Evolutionary conservation across 1,284 basidiomycete genomes (phyloP), one percentile per base, ranked within the genome.

Genomic region (Malassezia yamatoensis): DNA sequence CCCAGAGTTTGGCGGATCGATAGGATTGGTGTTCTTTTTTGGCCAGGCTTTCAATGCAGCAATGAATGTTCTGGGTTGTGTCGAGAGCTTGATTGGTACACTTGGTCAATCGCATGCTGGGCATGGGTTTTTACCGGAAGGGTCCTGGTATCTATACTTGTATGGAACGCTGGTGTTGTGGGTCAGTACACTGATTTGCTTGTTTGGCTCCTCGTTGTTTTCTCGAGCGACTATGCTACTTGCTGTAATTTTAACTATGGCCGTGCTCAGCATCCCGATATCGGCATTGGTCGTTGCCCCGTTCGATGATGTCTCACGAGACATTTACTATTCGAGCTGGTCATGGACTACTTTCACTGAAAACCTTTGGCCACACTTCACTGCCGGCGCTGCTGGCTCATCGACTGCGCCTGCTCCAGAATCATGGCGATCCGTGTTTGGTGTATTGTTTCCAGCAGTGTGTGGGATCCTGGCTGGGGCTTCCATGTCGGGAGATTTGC

Each of bases 1-100:
- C 20, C 72, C 72, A 18, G 72, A 74, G 39, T 74, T 72, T 42
- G 72, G 72, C 39, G 72, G 72, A n/a, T 68, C 68, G 39, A 72
- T 72, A 40, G 72, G 72, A 12, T 61, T 74, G 34, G 64, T 74
- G 49, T 74, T 74, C 54, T 74, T 71, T 51, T 59, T 66, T 15
- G 72, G 72, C 3, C 72, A 74, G 51, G 67, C 67, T 3, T 60
- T 74, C 41, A 74, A 72, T 46, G 64, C 72, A 34, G 63, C 68
- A 40, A 70, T 74, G 68, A 74, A 74, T 50, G 67, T 70, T 9
- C 62, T 74, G 12, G 72, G 72, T 51, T 74, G 70, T 54, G 68
- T 72, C 46, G 72, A 74, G 54, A 70, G 62, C 15, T 58, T 74
- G 21, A 70, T 69, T 5, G 66, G 70, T 51, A 65, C 67, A 0